Conservation (phyloP, 2,329 filamentous ascomycete genomes). For the Sarocladium strictum region DNA sequence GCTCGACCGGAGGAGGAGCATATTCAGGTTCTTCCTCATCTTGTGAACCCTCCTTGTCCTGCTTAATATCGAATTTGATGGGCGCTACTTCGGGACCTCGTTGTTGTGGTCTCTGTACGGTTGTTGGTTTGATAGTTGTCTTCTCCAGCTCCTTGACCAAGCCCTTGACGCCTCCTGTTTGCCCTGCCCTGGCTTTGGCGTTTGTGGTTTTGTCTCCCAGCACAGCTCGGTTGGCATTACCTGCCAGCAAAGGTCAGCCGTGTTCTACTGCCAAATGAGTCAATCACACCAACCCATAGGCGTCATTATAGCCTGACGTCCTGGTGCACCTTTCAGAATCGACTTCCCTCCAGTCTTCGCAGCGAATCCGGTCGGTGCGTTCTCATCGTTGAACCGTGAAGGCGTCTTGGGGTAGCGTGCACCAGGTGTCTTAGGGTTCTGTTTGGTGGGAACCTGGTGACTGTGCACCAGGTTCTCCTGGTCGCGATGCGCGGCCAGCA, state of each 20-base stretch:
- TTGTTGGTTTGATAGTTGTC: constrained; percentile 54
- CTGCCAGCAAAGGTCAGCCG: constrained; percentile 14
- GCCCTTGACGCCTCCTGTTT: constrained; percentile 59
- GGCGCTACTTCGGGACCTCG: constrained; percentile 32
- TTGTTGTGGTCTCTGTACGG: constrained; percentile 49
- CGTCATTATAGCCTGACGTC: constrained; percentile 61
- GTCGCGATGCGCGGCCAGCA: constrained; percentile 73
- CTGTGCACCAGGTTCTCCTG: constrained; percentile 82
- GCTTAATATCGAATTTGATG: constrained; percentile 58
- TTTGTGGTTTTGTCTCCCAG: constrained; percentile 96
- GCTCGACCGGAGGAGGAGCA: constrained; percentile 63
- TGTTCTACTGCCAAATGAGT: background rate
- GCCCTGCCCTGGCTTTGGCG: constrained; percentile 67
- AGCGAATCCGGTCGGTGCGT: constrained; percentile 44
- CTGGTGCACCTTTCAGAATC: constrained; percentile 38
- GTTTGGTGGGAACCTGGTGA: constrained; percentile 69
- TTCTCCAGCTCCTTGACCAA: constrained; percentile 56
- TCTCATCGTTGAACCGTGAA: constrained; percentile 78
- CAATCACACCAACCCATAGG: constrained; percentile 61
- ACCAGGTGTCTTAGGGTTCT: constrained; percentile 76
- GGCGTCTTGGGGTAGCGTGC: constrained; percentile 76
- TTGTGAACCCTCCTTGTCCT: constrained; percentile 38
- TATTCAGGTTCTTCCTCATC: constrained; percentile 80
- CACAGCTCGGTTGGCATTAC: constrained; percentile 62
- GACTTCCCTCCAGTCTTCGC: constrained; percentile 44